Conservation (phyloP, 1,284 basidiomycete genomes). For the Fomitopsis schrenkii region DNA sequence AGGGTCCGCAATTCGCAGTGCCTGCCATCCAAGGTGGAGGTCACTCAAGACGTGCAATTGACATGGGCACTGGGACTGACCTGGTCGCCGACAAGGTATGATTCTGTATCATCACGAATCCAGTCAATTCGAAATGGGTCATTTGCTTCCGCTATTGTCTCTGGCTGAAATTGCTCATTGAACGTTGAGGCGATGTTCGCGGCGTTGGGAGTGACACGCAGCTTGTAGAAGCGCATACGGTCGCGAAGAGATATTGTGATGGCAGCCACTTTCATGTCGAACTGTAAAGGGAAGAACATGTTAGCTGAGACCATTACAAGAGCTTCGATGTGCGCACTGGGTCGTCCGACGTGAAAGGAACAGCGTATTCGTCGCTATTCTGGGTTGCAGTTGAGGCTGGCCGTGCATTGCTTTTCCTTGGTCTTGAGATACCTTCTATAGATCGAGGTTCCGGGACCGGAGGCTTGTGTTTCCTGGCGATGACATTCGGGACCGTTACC, state of each 20-base stretch:
- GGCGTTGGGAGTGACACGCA: constrained; percentile 75
- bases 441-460: constrained; percentile 39
- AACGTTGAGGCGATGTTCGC: constrained; percentile 70
- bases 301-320: neutral
- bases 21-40: constrained; percentile 37
- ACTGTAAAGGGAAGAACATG: constrained; percentile 33
- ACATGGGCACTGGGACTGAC: constrained; percentile 31
- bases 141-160: constrained; percentile 78
- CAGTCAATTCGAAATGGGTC: constrained; percentile 81
- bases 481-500: constrained; percentile 68
- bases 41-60: neutral
- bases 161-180: constrained; percentile 73
- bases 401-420: constrained; percentile 32
- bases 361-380: constrained; percentile 43
- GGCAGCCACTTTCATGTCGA: constrained; percentile 69
- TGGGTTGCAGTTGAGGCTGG: constrained; percentile 18
- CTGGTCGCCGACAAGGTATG: constrained; percentile 65
- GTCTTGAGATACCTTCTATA: constrained; percentile 51
- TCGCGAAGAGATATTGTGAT: constrained; percentile 75
- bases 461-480: constrained; percentile 61
- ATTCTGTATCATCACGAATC: constrained; percentile 53
- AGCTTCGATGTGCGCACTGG: constrained; percentile 40
- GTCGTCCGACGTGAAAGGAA: constrained; percentile 47
- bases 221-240: constrained; percentile 86
- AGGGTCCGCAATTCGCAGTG: constrained; percentile 69